phyloP scores from a whole-genome alignment of 441 rosid genomes.

The Mallotus repandus region DNA sequence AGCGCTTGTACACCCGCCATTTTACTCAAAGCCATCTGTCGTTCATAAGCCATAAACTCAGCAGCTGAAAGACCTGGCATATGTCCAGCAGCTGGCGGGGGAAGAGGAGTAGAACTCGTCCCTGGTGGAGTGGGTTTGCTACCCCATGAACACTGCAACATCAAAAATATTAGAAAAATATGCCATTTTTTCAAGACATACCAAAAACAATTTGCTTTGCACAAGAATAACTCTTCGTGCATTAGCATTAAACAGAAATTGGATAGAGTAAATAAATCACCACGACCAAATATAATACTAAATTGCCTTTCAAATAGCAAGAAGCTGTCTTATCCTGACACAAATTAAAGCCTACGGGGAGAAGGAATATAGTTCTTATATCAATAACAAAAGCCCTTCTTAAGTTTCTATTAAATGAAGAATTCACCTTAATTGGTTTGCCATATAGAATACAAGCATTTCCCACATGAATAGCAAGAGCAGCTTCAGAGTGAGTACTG shows the following conservation, averaged over 20 bases:
- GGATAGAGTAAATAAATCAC: neutral
- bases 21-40: constrained; percentile 63
- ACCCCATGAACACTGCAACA: constrained; percentile 84
- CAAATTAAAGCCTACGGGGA: no score
- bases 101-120: constrained; percentile 64
- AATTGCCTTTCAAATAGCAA: neutral
- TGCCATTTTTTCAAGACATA: neutral
- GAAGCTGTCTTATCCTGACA: neutral
- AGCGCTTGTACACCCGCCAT: constrained; percentile 53
- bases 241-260: neutral
- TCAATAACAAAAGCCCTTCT: neutral
- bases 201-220: neutral
- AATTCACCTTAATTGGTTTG: constrained; percentile 67
- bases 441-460: constrained; percentile 63
- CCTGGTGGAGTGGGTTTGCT: constrained; percentile 84
- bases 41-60: constrained; percentile 53
- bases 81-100: constrained; percentile 51
- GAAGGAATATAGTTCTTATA: no score
- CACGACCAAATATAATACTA: neutral
- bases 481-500: constrained; percentile 69
- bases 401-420: neutral
- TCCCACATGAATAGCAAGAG: constrained; percentile 77
- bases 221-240: neutral
- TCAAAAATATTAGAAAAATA: constrained; percentile 9
- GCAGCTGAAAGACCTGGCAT: constrained; percentile 48